phyloP scores from a whole-genome alignment of 1,284 basidiomycete species.

The Microbotryomycetes sp. region DNA sequence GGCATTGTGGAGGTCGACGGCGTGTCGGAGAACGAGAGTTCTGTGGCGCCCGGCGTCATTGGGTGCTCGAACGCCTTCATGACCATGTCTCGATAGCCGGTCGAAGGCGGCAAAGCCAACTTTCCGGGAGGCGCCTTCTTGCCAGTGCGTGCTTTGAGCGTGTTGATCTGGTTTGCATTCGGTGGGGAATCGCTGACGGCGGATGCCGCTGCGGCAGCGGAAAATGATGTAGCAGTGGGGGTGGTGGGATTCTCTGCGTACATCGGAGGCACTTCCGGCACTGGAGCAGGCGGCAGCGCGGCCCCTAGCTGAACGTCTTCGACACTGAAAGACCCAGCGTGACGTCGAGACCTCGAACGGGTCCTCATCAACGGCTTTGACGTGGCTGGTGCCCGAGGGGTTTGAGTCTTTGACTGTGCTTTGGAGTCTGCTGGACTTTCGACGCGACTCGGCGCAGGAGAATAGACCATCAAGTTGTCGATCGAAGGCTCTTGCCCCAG shows the following conservation, averaged over 20 bases:
- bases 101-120: constrained; percentile 13
- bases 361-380: constrained; percentile 25
- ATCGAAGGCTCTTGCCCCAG: constrained; percentile 4
- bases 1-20: constrained; percentile 37
- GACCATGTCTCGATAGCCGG: constrained; percentile 23
- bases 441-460: constrained; percentile 36
- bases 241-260: neutral
- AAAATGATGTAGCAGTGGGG: neutral
- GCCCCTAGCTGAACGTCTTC: constrained; percentile 85
- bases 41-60: constrained; percentile 21
- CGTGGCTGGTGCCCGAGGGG: constrained; percentile 20
- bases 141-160: constrained; percentile 1
- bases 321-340: constrained; percentile 85
- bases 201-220: neutral
- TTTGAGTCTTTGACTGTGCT: constrained; percentile 24
- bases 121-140: neutral
- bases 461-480: constrained; percentile 22
- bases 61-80: constrained; percentile 29
- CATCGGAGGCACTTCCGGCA: constrained; percentile 5
- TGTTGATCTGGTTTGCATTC: neutral
- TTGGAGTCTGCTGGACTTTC: neutral
- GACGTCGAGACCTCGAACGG: constrained; percentile 56
- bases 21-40: neutral
- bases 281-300: constrained; percentile 52
- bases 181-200: neutral